A percentile compares a stretch with the other conserved stretches of the same genome.
phyloP scores from a whole-genome alignment of 495 filamentous ascomycete genomes.

The Tuber microsphaerosporum region DNA sequence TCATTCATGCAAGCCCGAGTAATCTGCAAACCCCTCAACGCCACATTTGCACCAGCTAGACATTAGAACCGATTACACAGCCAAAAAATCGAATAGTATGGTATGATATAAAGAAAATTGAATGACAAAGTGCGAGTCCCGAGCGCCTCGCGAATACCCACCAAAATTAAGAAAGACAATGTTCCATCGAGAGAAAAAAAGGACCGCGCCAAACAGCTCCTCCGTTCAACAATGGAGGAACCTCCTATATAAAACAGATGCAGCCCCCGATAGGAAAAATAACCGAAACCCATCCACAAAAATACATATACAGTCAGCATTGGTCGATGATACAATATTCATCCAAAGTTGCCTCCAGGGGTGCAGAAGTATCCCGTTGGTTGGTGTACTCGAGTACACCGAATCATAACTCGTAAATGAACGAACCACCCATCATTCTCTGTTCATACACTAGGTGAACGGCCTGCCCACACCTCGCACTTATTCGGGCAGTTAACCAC shows the following conservation, averaged over 20 bases:
- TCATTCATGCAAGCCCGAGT: not conserved
- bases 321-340: not conserved
- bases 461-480: not conserved
- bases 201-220: not conserved
- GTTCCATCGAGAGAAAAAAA: not conserved
- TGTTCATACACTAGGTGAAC: constrained; percentile 11
- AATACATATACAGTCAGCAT: constrained; percentile 1
- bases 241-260: not conserved
- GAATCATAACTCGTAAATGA: constrained; percentile 22
- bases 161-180: constrained; percentile 1
- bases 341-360: not conserved
- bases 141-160: not conserved
- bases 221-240: not conserved
- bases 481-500: constrained; percentile 23
- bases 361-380: constrained; percentile 1
- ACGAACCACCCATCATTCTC: constrained; percentile 3
- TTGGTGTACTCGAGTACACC: not conserved
- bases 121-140: constrained; percentile 2
- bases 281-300: not conserved
- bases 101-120: not conserved
- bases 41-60: not conserved
- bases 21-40: not conserved
- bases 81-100: not conserved
- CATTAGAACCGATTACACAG: not conserved
- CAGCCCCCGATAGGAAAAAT: not conserved